Conservation (phyloP, 257 asterid species). For the Pogostemon cablin region DNA sequence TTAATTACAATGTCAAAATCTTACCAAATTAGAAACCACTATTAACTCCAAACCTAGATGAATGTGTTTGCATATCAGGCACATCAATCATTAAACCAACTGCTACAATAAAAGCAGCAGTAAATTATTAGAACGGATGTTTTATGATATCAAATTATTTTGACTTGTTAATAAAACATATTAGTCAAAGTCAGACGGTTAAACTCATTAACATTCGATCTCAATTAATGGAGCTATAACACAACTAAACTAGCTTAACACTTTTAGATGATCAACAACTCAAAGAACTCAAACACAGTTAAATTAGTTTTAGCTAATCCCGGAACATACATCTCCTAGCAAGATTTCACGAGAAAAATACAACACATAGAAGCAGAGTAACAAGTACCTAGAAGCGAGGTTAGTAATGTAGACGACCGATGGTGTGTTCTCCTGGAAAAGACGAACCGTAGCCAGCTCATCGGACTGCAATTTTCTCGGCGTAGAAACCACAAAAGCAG, state of each 20-base stretch:
- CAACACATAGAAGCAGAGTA: neutral
- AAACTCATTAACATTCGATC: slow-evolving; percentile 1
- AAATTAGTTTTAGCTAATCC: neutral
- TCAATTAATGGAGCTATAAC: neutral
- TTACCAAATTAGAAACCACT: neutral
- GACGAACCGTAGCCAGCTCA: slow-evolving; percentile 94
- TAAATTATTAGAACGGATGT: slow-evolving; percentile 1
- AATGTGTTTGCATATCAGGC: neutral
- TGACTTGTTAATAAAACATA: neutral
- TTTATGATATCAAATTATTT: neutral
- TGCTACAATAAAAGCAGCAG: neutral
- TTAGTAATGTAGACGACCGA: slow-evolving; percentile 94
- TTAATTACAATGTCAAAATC: slow-evolving; percentile 1
- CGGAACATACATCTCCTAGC: neutral
- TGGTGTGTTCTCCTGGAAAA: slow-evolving; percentile 91
- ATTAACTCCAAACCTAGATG: slow-evolving; percentile 1
- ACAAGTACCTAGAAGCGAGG: slow-evolving; percentile 69
- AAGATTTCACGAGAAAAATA: neutral
- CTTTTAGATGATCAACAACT: neutral
- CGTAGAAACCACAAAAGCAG: slow-evolving; percentile 72
- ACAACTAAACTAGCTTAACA: slow-evolving; percentile 1
- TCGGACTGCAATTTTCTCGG: slow-evolving; percentile 87
- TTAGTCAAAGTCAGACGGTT: neutral
- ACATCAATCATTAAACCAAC: slow-evolving; percentile 11
- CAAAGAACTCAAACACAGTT: neutral